A percentile compares a stretch with the other conserved stretches of the same genome.
Conservation (phyloP, 495 filamentous ascomycete species). For the Trypethelium eluteriae region DNA sequence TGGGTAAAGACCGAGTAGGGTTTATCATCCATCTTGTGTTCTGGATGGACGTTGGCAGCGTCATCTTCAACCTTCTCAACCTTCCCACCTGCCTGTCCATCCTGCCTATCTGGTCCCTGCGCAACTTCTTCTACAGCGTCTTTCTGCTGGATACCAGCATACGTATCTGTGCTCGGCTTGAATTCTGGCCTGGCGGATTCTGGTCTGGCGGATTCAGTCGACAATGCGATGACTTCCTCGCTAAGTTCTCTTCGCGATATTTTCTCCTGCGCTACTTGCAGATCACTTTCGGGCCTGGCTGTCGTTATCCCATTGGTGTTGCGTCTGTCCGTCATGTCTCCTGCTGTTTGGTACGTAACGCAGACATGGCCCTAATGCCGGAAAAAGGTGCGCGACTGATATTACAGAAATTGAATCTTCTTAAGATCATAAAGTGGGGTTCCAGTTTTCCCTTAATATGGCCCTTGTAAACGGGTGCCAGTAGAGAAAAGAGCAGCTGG, state of each 20-base stretch:
- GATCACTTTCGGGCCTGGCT: not conserved
- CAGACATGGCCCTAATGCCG: not conserved
- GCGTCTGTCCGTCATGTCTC: not conserved
- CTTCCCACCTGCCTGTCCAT: not conserved
- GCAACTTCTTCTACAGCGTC: not conserved
- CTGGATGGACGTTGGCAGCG: not conserved
- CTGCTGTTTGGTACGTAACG: not conserved
- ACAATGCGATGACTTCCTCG: not conserved
- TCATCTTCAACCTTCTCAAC: not conserved
- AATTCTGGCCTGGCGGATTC: not conserved
- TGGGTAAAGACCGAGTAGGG: conserved; percentile 31
- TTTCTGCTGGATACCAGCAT: not conserved
- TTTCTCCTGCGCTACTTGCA: not conserved
- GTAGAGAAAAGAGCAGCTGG: not conserved
- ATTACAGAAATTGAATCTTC: not conserved
- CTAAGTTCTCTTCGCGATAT: not conserved
- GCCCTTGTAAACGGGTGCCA: too few relatives aligned
- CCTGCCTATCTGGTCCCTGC: not conserved
- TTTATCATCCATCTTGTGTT: not conserved
- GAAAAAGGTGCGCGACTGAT: not conserved
- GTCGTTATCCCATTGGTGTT: not conserved
- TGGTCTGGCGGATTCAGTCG: not conserved
- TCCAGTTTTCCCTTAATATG: not conserved
- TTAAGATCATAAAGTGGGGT: not conserved
- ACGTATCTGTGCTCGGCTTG: not conserved